Percentiles rank a stretch among this genome's conserved stretches.
phyloP scores from a whole-genome alignment of 176 grass and related monocot species.

The Puccinellia tenuiflora region DNA sequence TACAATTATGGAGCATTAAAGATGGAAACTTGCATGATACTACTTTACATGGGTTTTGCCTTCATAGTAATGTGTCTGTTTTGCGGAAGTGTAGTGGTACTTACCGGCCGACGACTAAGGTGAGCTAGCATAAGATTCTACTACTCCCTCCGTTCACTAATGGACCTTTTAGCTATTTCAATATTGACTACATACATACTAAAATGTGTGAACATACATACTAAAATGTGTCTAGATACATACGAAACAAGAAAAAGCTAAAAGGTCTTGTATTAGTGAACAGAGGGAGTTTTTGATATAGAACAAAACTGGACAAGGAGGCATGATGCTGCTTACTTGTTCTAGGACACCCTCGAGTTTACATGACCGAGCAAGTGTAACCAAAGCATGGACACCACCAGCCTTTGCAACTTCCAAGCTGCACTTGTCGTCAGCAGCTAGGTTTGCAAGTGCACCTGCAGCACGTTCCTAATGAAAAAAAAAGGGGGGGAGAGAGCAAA shows the following conservation, averaged over 20 bases:
- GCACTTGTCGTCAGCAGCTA: constrained; percentile 98
- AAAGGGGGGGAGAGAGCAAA: constrained; percentile 19
- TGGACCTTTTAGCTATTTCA: too few species aligned
- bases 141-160: too few species aligned
- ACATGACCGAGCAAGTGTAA: constrained; percentile 90
- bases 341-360: constrained; percentile 90
- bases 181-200: too few species aligned
- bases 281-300: too few species aligned
- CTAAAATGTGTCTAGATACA: too few species aligned
- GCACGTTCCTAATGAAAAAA: constrained; percentile 76
- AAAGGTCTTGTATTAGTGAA: too few species aligned
- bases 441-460: constrained; percentile 92
- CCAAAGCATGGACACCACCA: constrained; percentile 95
- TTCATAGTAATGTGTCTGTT: constrained; percentile 1
- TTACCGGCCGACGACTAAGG: not conserved
- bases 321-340: constrained; percentile 50
- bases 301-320: not conserved
- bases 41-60: not conserved
- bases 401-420: constrained; percentile 93
- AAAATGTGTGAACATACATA: too few species aligned
- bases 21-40: not conserved
- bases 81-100: not conserved
- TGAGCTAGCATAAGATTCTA: constrained; percentile 10
- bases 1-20: not conserved
- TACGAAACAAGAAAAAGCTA: too few species aligned